Evolutionary conservation across 306 rosid genomes (phyloP), one percentile per base, ranked within the genome.

Genomic region (Sicyos edulis): DNA sequence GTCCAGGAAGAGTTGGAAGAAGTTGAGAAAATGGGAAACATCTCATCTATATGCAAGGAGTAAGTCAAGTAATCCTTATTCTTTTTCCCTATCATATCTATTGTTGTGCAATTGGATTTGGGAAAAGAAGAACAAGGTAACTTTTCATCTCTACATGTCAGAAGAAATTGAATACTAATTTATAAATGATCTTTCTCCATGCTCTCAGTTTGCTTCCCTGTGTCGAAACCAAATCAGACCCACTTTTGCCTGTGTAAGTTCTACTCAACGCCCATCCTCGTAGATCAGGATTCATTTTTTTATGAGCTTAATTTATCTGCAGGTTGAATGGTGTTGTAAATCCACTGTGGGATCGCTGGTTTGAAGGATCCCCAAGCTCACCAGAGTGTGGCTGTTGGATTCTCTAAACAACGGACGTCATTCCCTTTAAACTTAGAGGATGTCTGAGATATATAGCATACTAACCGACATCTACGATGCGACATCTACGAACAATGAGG

Each of bases 291-390:
- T 71, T 14, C 52, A 3, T 9, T 10, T 54, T 42, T 34, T 19
- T 6, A 53, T 71, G 37, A 40, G 55, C 45, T 58, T 42, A 58
- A 58, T 58, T 73, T 73, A 66, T 29, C 15, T 72, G 71, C 88
- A 91, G 95, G 78, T 80, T 80, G 72, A 83, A 56, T 77, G 96
- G 92, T 32, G 90, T 91, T 22, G 24, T 82, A 84, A 83, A 79
- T 78, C 80, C 80, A 24, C 53, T 64, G 64, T 90, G 92, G 97
- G 85, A 88, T 82, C 82, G 85, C 77, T 91, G 97, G 97, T 91
- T 88, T 75, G 97, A 91, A 75, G 92, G 92, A 53, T 83, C 95
- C 54, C 89, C 85, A 73, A 87, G 86, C 68, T 58, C 85, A 34
- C 90, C 73, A 79, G 80, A 83, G 14, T 91, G 97, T 80, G 76